Conservation (phyloP, 306 rosid species). For the Ochetophila trinervis region DNA sequence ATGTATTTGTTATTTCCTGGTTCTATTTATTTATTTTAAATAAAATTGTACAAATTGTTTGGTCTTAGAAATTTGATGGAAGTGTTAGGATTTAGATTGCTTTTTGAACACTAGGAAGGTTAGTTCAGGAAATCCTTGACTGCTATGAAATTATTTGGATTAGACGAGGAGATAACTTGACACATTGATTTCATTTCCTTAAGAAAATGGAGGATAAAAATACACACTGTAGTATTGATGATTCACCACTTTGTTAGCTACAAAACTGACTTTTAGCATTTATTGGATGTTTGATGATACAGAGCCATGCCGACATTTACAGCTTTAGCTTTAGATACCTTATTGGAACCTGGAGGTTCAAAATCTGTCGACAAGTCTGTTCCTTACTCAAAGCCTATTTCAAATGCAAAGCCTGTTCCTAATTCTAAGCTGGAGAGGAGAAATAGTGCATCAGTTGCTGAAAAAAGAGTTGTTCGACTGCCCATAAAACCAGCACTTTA, state of each 20-base stretch:
- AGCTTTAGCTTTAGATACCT: slow-evolving; percentile 79
- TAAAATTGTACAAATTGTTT: background rate
- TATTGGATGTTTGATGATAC: slow-evolving; percentile 31
- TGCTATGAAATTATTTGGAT: background rate
- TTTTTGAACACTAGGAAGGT: background rate
- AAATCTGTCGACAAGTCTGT: slow-evolving; percentile 57
- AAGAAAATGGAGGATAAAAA: background rate
- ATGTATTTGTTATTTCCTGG: background rate
- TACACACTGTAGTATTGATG: background rate
- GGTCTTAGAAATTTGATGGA: background rate
- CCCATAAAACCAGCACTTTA: slow-evolving; percentile 78
- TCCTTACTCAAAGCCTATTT: slow-evolving; percentile 47
- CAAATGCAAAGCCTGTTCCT: slow-evolving; percentile 35
- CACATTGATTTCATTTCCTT: background rate
- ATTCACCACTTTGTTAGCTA: background rate
- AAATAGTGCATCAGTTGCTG: slow-evolving; percentile 36
- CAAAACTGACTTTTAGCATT: background rate
- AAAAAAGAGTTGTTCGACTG: slow-evolving; percentile 53
- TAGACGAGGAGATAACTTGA: background rate
- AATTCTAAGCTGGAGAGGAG: slow-evolving; percentile 54
- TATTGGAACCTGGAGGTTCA: slow-evolving; percentile 76
- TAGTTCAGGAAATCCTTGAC: background rate
- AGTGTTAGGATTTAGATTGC: background rate
- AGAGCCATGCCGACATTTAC: slow-evolving; percentile 81
- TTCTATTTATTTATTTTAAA: background rate